Evolutionary conservation across 208 protist genomes (phyloP), one percentile per base, ranked within the genome.

Genomic region (Crithidia sp.): DNA sequence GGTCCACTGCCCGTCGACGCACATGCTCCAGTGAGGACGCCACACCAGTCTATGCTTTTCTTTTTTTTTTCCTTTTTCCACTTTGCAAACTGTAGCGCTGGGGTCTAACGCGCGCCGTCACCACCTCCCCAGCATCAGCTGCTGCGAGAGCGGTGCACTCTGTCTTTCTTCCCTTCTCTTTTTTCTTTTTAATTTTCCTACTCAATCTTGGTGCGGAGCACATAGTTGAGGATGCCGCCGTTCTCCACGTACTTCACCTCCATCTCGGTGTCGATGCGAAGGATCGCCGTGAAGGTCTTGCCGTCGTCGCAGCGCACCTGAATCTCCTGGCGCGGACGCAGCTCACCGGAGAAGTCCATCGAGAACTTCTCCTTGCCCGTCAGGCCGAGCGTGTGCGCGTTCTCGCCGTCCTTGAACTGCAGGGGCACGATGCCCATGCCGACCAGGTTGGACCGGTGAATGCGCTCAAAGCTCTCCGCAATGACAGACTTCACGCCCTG

Each of bases 371-470:
- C 97, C 70, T 93, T 92, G 41, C 97, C 96, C n/a, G 89, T 97
- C 39, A 99, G 81, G 43, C 95, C 94, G 17, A 98, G 86, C 36
- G 77, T 83, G 39, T 90, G 77, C 16, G 90, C 96, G 62, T 59
- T 91, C 71, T 98, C 85, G 69, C 95, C 96, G 13, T 77, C 60
- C 66, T 92, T 90, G 81, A 99, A 99, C 85, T 97, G 91, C 39
- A 99, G 82, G 14, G 98, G 98, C 5, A 99, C 79, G 74, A 99
- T 96, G 78, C 97, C 97, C 93, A 99, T 98, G 72, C 95, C 91
- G 60, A 98, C 96, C 37, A 99, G 82, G 81, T 98, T 98, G 37
- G 89, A 93, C 63, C 98, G 93, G 89, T 99, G 97, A 86, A 98
- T 98, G 60, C 96, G 86, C 81, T 98, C 96, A 76, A 96, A 98